These are phyloP conservation scores for Euphorbia peplus DNA, from an alignment of 345 rosid genomes.

Conservation along the genomic window DNA sequence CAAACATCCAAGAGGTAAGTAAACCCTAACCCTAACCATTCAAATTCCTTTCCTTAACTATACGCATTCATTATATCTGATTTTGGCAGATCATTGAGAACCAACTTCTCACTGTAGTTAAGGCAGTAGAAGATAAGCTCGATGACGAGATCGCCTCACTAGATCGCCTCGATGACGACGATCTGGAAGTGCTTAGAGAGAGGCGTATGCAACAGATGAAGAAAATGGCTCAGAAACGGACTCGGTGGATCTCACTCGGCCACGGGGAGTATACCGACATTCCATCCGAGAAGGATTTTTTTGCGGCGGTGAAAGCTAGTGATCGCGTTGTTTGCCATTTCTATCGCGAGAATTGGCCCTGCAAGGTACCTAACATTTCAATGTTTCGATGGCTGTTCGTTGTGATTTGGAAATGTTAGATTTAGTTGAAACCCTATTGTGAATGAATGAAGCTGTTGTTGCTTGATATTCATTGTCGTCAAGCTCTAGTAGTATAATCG, in stretches of 20 bases:
- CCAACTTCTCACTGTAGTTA: slow-evolving; percentile 79
- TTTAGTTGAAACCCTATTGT: too few species aligned
- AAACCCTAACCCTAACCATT: not conserved
- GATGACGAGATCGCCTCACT: slow-evolving; percentile 86
- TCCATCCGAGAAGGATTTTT: slow-evolving; percentile 78
- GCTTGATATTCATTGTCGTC: too few species aligned
- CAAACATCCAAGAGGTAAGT: slow-evolving; percentile 16
- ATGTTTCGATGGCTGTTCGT: too few species aligned
- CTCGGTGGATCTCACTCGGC: slow-evolving; percentile 93
- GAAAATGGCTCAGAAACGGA: slow-evolving; percentile 88
- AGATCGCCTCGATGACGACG: slow-evolving; percentile 81
- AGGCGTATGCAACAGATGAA: slow-evolving; percentile 87
- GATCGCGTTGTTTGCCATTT: slow-evolving; percentile 96
- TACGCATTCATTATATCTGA: not conserved
- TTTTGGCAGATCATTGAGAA: slow-evolving; percentile 68
- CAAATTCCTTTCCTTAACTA: not conserved
- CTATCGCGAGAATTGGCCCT: slow-evolving; percentile 97
- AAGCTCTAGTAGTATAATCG: too few species aligned
- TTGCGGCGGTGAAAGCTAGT: slow-evolving; percentile 78
- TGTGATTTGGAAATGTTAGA: too few species aligned
- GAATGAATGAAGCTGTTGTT: too few species aligned
- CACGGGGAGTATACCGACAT: slow-evolving; percentile 93
- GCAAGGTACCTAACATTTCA: slow-evolving; percentile 68
- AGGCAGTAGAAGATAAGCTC: slow-evolving; percentile 83
- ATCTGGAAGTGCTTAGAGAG: slow-evolving; percentile 77